These are phyloP conservation scores for Paxillus involutus DNA, from an alignment of 768 basidiomycete species.

Conservation along the genomic window DNA sequence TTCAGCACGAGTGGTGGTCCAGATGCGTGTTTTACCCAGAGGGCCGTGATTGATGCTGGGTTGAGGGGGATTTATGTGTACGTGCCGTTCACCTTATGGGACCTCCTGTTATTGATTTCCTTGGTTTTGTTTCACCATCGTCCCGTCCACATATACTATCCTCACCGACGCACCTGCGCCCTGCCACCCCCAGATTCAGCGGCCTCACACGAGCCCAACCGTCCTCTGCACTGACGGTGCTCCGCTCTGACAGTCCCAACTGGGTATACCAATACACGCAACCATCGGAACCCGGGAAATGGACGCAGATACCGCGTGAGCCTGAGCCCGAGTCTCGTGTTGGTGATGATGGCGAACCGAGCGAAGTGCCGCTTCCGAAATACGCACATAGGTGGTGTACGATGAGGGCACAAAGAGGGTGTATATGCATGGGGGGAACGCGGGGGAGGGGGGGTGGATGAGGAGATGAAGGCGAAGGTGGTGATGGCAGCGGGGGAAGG, in stretches of 20 bases:
- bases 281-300: conserved; percentile 54
- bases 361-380: conserved; percentile 54
- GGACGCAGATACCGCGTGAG: conserved; percentile 57
- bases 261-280: conserved; percentile 68
- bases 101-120: neutral
- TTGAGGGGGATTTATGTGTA: conserved; percentile 75
- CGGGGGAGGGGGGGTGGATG: conserved; percentile 38
- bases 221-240: conserved; percentile 38
- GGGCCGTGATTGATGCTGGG: conserved; percentile 65
- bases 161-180: neutral
- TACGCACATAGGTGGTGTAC: conserved; percentile 81
- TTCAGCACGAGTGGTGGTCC: conserved; percentile 64
- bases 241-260: conserved; percentile 50
- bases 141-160: neutral
- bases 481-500: conserved; percentile 1
- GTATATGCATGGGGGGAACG: conserved; percentile 80
- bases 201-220: conserved; percentile 51
- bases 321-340: conserved; percentile 6
- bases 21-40: conserved; percentile 70
- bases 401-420: conserved; percentile 53
- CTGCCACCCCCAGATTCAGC: conserved; percentile 47
- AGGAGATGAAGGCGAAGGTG: conserved; percentile 26
- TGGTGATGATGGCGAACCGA: neutral
- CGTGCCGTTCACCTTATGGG: conserved; percentile 19
- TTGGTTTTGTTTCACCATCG: neutral